A percentile compares a stretch with the other conserved stretches of the same genome.
Conservation (phyloP, 73 alveolate genomes). For the Paramecium tetraurelia region DNA sequence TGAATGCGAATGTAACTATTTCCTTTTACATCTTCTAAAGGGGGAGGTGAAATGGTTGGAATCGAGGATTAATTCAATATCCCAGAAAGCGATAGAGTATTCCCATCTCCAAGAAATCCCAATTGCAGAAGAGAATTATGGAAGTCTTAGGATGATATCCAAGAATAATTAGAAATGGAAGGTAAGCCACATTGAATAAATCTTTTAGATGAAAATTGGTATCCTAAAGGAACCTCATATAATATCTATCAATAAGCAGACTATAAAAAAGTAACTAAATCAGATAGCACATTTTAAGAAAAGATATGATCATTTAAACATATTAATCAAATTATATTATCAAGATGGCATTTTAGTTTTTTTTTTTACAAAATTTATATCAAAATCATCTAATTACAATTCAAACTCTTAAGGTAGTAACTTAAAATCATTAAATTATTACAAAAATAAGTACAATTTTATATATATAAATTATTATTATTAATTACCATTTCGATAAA, state of each 20-base stretch:
- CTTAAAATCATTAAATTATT: too few species aligned
- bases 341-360: background rate
- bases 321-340: background rate
- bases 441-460: too few species aligned
- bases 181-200: background rate
- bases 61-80: constrained; percentile 81
- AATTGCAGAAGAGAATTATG: constrained; percentile 79
- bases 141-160: constrained; percentile 83
- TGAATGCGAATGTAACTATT: constrained; percentile 71
- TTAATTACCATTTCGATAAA: background rate
- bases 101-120: constrained; percentile 82
- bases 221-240: constrained; percentile 46
- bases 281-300: constrained; percentile 21
- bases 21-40: constrained; percentile 47
- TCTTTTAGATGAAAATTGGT: constrained; percentile 48
- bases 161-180: constrained; percentile 77
- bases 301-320: constrained; percentile 40
- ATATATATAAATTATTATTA: too few species aligned
- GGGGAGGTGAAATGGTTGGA: constrained; percentile 56
- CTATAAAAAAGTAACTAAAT: background rate
- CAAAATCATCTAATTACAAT: too few species aligned
- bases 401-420: too few species aligned
- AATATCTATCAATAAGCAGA: constrained; percentile 48
- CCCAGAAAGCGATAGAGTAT: constrained; percentile 88
- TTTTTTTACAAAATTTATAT: too few species aligned